phyloP scores from a whole-genome alignment of 257 asterid species.

The Eustoma russellianum region DNA sequence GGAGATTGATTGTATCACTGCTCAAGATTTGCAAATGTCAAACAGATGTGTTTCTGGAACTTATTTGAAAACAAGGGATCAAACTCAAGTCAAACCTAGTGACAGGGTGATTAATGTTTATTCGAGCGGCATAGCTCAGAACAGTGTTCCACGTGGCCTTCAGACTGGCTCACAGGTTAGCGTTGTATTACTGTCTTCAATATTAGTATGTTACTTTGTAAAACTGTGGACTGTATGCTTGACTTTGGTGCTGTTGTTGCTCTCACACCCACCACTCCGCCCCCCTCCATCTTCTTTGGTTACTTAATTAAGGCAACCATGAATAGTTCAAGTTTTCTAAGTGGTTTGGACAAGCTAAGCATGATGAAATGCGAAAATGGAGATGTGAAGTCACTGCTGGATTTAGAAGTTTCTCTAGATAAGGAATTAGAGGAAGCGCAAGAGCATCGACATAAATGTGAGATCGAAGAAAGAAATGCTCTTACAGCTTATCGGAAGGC shows the following conservation, averaged over 20 bases:
- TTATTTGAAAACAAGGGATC: conserved; percentile 9
- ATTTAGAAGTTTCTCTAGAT: conserved; percentile 35
- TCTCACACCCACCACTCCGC: too few relatives aligned
- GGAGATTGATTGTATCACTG: conserved; percentile 9
- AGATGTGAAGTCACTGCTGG: conserved; percentile 25
- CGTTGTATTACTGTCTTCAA: not conserved
- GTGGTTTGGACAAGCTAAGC: conserved; percentile 20
- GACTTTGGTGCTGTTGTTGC: not conserved
- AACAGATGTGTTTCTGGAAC: conserved; percentile 7
- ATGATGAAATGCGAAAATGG: conserved; percentile 12
- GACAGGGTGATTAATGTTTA: conserved; percentile 7
- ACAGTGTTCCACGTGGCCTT: conserved; percentile 3
- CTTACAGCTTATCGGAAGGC: conserved; percentile 37
- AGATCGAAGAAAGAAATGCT: conserved; percentile 37
- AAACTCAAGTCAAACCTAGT: conserved; percentile 12
- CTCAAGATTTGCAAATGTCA: conserved; percentile 8
- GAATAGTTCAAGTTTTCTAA: conserved; percentile 11
- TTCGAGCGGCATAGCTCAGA: conserved; percentile 10
- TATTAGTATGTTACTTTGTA: not conserved
- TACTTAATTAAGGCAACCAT: conserved; percentile 11
- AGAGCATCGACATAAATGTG: conserved; percentile 37
- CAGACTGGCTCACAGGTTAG: conserved; percentile 12
- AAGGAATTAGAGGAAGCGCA: conserved; percentile 45
- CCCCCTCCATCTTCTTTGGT: not conserved
- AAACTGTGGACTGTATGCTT: not conserved